Evolutionary conservation across 768 basidiomycete species (phyloP).

Genomic region (Boletus reticuloceps): DNA sequence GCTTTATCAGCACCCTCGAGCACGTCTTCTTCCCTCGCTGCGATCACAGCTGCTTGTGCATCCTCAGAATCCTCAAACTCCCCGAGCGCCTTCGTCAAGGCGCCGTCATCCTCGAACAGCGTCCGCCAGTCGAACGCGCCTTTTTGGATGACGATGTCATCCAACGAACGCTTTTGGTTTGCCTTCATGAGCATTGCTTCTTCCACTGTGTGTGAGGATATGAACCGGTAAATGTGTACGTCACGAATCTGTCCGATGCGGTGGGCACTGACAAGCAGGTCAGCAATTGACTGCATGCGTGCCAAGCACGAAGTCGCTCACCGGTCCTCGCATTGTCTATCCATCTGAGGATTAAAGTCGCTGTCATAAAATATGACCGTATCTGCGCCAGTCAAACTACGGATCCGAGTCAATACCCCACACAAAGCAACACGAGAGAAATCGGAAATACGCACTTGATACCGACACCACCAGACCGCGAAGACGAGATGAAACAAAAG

Average conservation of each 20-base stretch:
- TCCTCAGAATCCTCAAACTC: constrained; percentile 90
- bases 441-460: constrained; percentile 69
- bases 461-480: constrained; percentile 81
- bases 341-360: constrained; percentile 98
- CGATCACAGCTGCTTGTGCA: constrained; percentile 73
- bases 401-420: constrained; percentile 14
- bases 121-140: constrained; percentile 95
- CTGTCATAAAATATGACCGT: constrained; percentile 98
- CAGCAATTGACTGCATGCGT: not conserved
- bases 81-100: constrained; percentile 71
- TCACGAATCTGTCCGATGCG: constrained; percentile 98
- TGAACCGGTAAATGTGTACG: constrained; percentile 94
- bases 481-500: constrained; percentile 88
- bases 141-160: constrained; percentile 87
- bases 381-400: constrained; percentile 80
- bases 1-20: constrained; percentile 77
- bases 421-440: constrained; percentile 12
- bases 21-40: constrained; percentile 67
- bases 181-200: constrained; percentile 96
- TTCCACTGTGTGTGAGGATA: constrained; percentile 88
- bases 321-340: constrained; percentile 94
- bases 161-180: constrained; percentile 94
- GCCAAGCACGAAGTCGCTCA: constrained; percentile 29
- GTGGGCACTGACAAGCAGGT: constrained; percentile 62
- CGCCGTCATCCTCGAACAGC: constrained; percentile 63